phyloP scores from a whole-genome alignment of 768 basidiomycete species.

The Suillus discolor region DNA sequence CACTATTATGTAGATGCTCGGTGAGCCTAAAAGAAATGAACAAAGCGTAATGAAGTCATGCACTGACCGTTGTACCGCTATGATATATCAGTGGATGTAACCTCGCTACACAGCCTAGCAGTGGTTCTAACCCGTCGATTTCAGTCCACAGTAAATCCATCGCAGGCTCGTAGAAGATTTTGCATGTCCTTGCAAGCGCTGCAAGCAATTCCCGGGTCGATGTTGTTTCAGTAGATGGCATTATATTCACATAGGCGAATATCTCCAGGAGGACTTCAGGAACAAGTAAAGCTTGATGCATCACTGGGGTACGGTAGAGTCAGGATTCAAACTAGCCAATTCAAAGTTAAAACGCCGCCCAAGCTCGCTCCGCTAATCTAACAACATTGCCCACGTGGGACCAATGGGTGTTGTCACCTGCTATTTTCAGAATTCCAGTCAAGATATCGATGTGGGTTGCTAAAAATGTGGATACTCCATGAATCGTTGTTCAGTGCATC shows the following conservation, averaged over 20 bases:
- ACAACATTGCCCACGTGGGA: too few relatives aligned
- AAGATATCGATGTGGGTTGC: too few relatives aligned
- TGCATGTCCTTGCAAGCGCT: not conserved
- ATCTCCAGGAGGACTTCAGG: not conserved
- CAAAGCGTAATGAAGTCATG: not conserved
- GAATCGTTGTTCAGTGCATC: not conserved
- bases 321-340: too few relatives aligned
- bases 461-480: not conserved
- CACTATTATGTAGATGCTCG: not conserved
- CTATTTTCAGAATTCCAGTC: too few relatives aligned
- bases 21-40: not conserved
- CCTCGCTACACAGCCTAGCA: not conserved
- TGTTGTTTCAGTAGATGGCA: fast-evolving
- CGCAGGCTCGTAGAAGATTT: not conserved
- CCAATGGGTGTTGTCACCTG: too few relatives aligned
- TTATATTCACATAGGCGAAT: not conserved
- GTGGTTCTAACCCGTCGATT: not conserved
- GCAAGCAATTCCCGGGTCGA: not conserved
- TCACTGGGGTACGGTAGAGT: not conserved
- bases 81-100: not conserved
- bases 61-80: not conserved
- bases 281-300: not conserved
- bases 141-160: not conserved
- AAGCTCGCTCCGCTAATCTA: too few relatives aligned
- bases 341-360: too few relatives aligned